Conservation (phyloP, 2,329 filamentous ascomycete species). For the Penicillium frequentans region DNA sequence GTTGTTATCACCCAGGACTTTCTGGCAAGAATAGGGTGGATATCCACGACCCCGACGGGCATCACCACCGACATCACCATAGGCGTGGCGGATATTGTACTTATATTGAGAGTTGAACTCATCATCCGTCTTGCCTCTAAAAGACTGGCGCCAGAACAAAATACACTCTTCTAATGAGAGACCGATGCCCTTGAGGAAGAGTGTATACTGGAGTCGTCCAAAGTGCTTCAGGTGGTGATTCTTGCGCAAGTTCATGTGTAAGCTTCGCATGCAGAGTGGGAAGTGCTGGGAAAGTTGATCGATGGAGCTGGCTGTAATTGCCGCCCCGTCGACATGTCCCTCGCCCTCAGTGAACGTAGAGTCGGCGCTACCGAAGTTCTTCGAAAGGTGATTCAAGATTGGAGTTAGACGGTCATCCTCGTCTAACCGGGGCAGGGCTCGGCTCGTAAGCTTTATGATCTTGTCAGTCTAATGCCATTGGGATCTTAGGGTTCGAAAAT, state of each 20-base stretch:
- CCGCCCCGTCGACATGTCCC: constrained; percentile 65
- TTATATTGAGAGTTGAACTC: constrained; percentile 96
- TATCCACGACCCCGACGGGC: constrained; percentile 81
- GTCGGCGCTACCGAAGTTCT: constrained; percentile 92
- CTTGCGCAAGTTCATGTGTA: constrained; percentile 81
- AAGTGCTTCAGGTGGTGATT: constrained; percentile 92
- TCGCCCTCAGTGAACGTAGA: constrained; percentile 71
- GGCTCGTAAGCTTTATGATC: constrained; percentile 69
- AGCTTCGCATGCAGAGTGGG: constrained; percentile 89
- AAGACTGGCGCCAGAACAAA: constrained; percentile 84
- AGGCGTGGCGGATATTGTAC: constrained; percentile 93
- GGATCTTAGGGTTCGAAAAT: background rate
- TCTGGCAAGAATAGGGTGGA: constrained; percentile 90
- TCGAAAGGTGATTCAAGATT: constrained; percentile 79
- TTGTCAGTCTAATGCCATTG: background rate
- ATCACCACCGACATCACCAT: constrained; percentile 94
- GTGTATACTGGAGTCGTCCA: constrained; percentile 87
- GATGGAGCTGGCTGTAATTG: constrained; percentile 76
- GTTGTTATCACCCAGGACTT: constrained; percentile 85
- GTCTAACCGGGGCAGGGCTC: constrained; percentile 85
- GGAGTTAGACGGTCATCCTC: constrained; percentile 89
- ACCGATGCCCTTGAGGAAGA: constrained; percentile 96
- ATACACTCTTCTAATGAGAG: constrained; percentile 89
- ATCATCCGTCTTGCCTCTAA: constrained; percentile 87
- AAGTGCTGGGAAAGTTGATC: constrained; percentile 79